A percentile compares a stretch with the other conserved stretches of the same genome.
Evolutionary conservation across 805 yeast species (phyloP).

Genomic region (Saturnispora serradocipensis): DNA sequence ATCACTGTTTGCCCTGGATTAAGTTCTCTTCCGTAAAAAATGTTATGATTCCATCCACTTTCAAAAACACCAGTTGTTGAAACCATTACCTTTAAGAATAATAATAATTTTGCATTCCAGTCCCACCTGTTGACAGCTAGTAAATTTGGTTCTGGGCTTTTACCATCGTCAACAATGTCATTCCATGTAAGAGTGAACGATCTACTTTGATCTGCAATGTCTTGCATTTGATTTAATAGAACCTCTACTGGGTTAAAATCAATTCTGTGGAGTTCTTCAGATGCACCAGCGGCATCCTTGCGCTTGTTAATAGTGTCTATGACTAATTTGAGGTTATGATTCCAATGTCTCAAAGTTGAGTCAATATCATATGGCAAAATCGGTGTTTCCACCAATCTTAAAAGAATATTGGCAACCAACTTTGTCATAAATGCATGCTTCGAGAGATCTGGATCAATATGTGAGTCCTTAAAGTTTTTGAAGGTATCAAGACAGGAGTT

Average conservation of each 20-base stretch:
- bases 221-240: slow-evolving; percentile 30
- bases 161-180: slow-evolving; percentile 38
- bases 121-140: slow-evolving; percentile 66
- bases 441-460: slow-evolving; percentile 48
- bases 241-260: slow-evolving; percentile 17
- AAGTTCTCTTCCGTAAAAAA: slow-evolving; percentile 60
- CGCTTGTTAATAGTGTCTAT: slow-evolving; percentile 27
- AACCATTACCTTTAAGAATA: slow-evolving; percentile 46
- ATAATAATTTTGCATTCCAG: slow-evolving; percentile 63
- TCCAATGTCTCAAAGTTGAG: slow-evolving; percentile 36
- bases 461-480: slow-evolving; percentile 37
- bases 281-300: background rate
- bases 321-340: slow-evolving; percentile 38
- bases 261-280: background rate
- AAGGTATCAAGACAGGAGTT: slow-evolving; percentile 58
- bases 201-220: slow-evolving; percentile 39
- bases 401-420: slow-evolving; percentile 40
- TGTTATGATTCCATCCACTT: slow-evolving; percentile 60
- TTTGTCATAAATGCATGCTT: slow-evolving; percentile 49
- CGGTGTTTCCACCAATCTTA: slow-evolving; percentile 69
- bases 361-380: slow-evolving; percentile 59
- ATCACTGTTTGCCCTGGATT: slow-evolving; percentile 42
- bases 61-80: slow-evolving; percentile 34
- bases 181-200: slow-evolving; percentile 60
- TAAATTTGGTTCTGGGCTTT: slow-evolving; percentile 65